Evolutionary conservation across 768 basidiomycete genomes (phyloP).

Genomic region (Thelephora aurantiotincta): DNA sequence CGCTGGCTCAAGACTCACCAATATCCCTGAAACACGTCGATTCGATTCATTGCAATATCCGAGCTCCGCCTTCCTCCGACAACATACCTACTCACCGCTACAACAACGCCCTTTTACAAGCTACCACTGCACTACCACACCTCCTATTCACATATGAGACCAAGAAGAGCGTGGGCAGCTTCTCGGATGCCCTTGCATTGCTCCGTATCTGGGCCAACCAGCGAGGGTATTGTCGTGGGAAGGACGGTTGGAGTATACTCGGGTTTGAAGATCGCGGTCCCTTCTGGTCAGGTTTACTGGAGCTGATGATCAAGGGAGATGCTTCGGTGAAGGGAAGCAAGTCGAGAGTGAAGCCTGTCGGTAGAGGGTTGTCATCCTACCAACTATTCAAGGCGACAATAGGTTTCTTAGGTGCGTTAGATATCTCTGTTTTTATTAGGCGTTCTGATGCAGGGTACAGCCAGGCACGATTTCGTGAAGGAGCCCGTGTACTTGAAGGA

Average conservation of each 20-base stretch:
- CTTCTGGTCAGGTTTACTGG: constrained; percentile 57
- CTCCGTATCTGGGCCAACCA: constrained; percentile 87
- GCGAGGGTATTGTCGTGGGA: constrained; percentile 58
- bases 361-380: constrained; percentile 77
- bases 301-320: constrained; percentile 52
- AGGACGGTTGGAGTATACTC: constrained; percentile 33
- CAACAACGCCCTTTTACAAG: constrained; percentile 56
- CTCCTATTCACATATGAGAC: constrained; percentile 32
- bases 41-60: constrained; percentile 61
- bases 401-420: constrained; percentile 62
- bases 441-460: constrained; percentile 21
- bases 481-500: constrained; percentile 47
- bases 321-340: constrained; percentile 23
- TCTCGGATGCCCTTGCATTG: constrained; percentile 60
- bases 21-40: constrained; percentile 57
- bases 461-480: constrained; percentile 51
- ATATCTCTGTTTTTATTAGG: background rate
- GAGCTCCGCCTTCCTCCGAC: constrained; percentile 22
- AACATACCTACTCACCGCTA: constrained; percentile 60
- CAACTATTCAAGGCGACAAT: constrained; percentile 78
- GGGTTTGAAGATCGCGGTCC: constrained; percentile 59
- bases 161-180: constrained; percentile 37
- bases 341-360: constrained; percentile 41
- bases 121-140: constrained; percentile 31
- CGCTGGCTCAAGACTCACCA: constrained; percentile 41